Conservation (phyloP, 805 yeast species). For the Ogataea nakhonphanomensis region DNA sequence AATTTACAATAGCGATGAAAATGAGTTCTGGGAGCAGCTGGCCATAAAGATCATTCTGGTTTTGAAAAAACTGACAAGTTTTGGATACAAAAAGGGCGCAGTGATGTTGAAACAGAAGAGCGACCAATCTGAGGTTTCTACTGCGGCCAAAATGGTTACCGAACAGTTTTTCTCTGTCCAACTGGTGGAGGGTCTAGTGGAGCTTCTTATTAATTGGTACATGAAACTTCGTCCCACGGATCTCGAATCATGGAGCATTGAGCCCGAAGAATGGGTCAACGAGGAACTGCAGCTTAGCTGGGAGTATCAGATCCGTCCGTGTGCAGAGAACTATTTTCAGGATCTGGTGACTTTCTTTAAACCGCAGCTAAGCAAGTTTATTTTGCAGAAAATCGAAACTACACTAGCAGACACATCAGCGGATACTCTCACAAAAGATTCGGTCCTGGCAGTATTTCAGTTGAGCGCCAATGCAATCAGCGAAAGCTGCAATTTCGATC, state of each 20-base stretch:
- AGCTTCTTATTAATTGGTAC: constrained; percentile 68
- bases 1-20: constrained; percentile 56
- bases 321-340: constrained; percentile 82
- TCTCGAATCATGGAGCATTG: constrained; percentile 74
- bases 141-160: constrained; percentile 51
- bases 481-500: constrained; percentile 66
- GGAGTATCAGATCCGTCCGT: constrained; percentile 81
- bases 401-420: constrained; percentile 30
- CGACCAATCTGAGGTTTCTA: constrained; percentile 60
- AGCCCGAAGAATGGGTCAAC: constrained; percentile 91
- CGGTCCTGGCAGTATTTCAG: constrained; percentile 80
- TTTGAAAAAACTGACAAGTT: constrained; percentile 59
- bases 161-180: constrained; percentile 56
- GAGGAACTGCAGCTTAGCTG: constrained; percentile 74
- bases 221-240: constrained; percentile 71
- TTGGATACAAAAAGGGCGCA: constrained; percentile 65
- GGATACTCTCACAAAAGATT: constrained; percentile 68
- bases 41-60: constrained; percentile 64
- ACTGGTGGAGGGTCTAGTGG: constrained; percentile 56
- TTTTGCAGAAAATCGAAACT: constrained; percentile 56
- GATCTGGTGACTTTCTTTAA: constrained; percentile 67
- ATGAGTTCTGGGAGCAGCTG: constrained; percentile 70
- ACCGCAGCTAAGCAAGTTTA: constrained; percentile 47
- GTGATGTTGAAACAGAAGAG: constrained; percentile 56
- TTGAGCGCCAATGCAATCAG: constrained; percentile 65